Evolutionary conservation across 2,329 filamentous ascomycete species (phyloP), one percentile per base, ranked within the genome.

Genomic region (Penicillium fuscoglaucum): DNA sequence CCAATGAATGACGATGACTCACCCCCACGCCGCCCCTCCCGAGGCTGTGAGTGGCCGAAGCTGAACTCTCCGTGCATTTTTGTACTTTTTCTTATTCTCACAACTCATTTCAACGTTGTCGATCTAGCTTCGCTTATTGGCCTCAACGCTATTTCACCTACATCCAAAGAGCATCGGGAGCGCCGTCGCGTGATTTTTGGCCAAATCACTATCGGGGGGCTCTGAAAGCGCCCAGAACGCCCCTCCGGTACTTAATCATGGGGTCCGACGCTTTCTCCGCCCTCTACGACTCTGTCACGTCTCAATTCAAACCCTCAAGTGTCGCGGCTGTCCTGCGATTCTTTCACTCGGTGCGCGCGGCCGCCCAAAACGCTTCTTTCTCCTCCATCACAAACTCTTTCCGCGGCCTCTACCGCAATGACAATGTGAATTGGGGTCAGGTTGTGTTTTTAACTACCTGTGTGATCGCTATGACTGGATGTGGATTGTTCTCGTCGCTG

Each of bases 401-500:
- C 45, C 64, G 65, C 33, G 60, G 59, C 31, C 43, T 68, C 43
- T 63, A 67, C 48, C 54, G 55, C 46, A 61, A 75, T 72, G 73
- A 67, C 10, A 56, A 58, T 15, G 60, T 74, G 58, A 73, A 66
- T 37, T 68, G 66, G 64, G 61, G 66, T 9, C 69, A 70, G 41
- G 39, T 72, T 21, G 62, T 73, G 45, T 69, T 75, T 39, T 57
- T 74, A 60, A 67, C 66, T 50, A 68, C 70, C 49, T 73, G 68
- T 52, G 57, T 72, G 24, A 55, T 72, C 53, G 64, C 71, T n/a
- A 76, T 76, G 74, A 69, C 68, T 45, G 70, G 73, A 37, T 76
- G 74, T 60, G 71, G 73, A 9, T 17, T 75, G 12, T 53, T 75
- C n/a, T 68, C 72, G 28, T 66, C 66, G 24, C 55, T 72, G 50